A percentile compares a stretch with the other conserved stretches of the same genome.
Conservation (phyloP, 768 basidiomycete genomes). For the Exsudoporus frostii region DNA sequence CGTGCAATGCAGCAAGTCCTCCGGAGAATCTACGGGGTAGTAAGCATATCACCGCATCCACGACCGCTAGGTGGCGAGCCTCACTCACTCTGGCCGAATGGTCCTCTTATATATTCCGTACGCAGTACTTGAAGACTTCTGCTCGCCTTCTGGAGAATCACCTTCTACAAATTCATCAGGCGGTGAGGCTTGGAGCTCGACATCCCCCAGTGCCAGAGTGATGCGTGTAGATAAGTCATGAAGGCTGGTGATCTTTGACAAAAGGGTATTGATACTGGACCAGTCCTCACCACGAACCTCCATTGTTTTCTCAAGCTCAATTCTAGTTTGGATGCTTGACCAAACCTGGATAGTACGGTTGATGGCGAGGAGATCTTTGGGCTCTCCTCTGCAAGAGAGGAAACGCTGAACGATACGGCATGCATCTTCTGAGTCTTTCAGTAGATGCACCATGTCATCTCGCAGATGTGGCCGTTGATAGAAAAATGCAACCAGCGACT, state of each 20-base stretch:
- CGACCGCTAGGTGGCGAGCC: background rate
- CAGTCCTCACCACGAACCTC: slow-evolving; percentile 49
- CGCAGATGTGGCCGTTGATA: slow-evolving; percentile 57
- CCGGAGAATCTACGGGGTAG: slow-evolving; percentile 53
- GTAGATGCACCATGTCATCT: slow-evolving; percentile 53
- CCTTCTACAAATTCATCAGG: slow-evolving; percentile 25
- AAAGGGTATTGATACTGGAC: slow-evolving; percentile 51
- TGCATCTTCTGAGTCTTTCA: slow-evolving; percentile 65
- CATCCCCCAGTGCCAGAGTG: slow-evolving; percentile 41
- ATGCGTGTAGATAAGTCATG: slow-evolving; percentile 55
- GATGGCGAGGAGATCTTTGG: slow-evolving; percentile 63
- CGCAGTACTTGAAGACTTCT: slow-evolving; percentile 22
- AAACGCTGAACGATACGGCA: slow-evolving; percentile 78
- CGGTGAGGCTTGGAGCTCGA: slow-evolving; percentile 19
- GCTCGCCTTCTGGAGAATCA: slow-evolving; percentile 12
- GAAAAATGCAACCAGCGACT: slow-evolving; percentile 76
- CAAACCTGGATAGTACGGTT: slow-evolving; percentile 61
- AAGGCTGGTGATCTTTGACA: slow-evolving; percentile 52
- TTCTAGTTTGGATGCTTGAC: slow-evolving; percentile 47
- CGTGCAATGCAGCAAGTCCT: slow-evolving; percentile 49
- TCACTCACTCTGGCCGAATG: slow-evolving; percentile 63
- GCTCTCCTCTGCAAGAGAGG: slow-evolving; percentile 61
- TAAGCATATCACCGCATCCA: background rate
- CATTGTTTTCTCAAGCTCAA: slow-evolving; percentile 55
- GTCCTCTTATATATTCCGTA: slow-evolving; percentile 43